Evolutionary conservation across 1,284 basidiomycete species (phyloP).

Genomic region (Moniliella sp.): DNA sequence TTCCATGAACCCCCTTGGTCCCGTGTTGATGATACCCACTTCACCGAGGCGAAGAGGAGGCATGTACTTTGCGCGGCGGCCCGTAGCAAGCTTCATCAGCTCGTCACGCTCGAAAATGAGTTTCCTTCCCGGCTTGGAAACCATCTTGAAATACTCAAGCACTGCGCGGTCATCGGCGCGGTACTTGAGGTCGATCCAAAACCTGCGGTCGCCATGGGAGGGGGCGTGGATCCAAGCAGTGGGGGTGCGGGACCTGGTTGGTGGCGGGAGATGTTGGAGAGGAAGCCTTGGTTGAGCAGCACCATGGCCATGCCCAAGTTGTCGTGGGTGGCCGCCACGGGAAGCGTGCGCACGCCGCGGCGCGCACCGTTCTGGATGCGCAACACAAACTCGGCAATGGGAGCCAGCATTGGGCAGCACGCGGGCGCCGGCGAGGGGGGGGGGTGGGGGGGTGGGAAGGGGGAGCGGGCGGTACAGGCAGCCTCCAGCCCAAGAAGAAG

Average conservation of each 20-base stretch:
- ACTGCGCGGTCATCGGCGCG: conserved; percentile 56
- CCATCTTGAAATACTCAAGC: conserved; percentile 48
- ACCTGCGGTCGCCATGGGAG: conserved; percentile 33
- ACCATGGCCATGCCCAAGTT: conserved; percentile 62
- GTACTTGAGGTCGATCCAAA: conserved; percentile 78
- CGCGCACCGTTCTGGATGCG: conserved; percentile 69
- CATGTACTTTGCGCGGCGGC: conserved; percentile 41
- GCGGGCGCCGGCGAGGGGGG: no score
- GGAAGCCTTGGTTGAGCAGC: conserved; percentile 63
- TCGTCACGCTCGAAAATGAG: conserved; percentile 53
- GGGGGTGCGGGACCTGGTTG: conserved; percentile 50
- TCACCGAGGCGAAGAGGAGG: conserved; percentile 59
- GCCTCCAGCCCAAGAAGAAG: no score
- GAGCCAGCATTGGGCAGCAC: no score
- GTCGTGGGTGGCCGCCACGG: conserved; percentile 58
- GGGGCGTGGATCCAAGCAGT: conserved; percentile 41
- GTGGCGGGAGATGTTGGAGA: conserved; percentile 57
- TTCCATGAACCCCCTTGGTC: conserved; percentile 39
- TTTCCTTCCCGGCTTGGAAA: conserved; percentile 52
- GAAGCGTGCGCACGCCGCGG: conserved; percentile 51
- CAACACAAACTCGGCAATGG: no score
- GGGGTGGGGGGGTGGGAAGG: no score
- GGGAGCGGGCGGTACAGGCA: no score
- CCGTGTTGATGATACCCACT: conserved; percentile 53
- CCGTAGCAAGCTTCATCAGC: conserved; percentile 48